Base-by-base conservation (phyloP, 2,329 filamentous ascomycete genomes). In the Pseudogymnoascus sp. region DNA sequence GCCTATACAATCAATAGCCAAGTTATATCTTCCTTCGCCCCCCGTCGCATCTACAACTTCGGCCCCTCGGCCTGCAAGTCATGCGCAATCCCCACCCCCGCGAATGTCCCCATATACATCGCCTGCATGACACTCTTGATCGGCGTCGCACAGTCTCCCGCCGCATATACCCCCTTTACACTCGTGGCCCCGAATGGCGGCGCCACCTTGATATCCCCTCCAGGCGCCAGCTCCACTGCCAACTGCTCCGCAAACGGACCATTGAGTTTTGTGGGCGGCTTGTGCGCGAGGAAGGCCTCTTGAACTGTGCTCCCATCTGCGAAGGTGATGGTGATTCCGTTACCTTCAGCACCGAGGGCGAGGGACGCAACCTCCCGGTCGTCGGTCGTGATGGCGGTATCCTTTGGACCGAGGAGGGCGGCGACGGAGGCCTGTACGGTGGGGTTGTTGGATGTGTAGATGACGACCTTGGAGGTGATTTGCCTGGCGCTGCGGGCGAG, bases 151-250 rank as follows among this genome's bases (percentile, higher is more conserved):
- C 75, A 78, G 71, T 86, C 83, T 0, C 84, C 84, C 0, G 76
- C 80, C 0, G 82, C 83, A 72, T 81, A 84, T 2, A 82, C 79
- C 0, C 83, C 84, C 2, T 73, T 73, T 0, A 83, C 76, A 62
- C 71, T 81, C 2, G 82, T 83, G 69, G 78, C 75, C 37, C 78
- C 75, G 68, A 83, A 81, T 39, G 81, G 80, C 6, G 66, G 2
- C 6, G 62, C 3, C 1, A 68, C 43, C 10, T 23, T 62, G 2
- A 83, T 79, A 83, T 81, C 31, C 78, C 77, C 51, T 71, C 74
- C 7, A 34, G 51, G 51, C n/a, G 28, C 10, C 28, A 57, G 28
- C 28, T 57, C 51, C n/a, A 57, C 7, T 34, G 10, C 51, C 51
- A 57, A 34, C 51, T 57, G 51, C 51, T 57, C 2, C 16, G 51